phyloP scores from a whole-genome alignment of 2,329 filamentous ascomycete genomes.

The Arthrinium phaeospermum region DNA sequence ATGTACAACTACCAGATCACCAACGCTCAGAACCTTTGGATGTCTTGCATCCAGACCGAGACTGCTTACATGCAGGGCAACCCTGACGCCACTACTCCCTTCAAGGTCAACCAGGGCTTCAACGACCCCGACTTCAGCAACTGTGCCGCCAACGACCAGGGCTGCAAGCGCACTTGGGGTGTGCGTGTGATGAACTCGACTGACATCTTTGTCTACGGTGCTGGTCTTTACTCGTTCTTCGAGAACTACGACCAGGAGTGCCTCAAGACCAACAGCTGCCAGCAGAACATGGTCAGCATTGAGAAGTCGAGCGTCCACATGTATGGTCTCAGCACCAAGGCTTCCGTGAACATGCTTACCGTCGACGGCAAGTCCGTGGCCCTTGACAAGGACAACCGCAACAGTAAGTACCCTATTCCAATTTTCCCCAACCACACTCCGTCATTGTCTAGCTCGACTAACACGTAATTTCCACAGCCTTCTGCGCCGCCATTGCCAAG shows the following conservation, averaged over 20 bases:
- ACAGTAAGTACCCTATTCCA: background rate
- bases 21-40: constrained; percentile 79
- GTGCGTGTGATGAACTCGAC: constrained; percentile 72
- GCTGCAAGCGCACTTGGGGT: constrained; percentile 78
- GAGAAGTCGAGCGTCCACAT: constrained; percentile 68
- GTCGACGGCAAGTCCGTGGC: constrained; percentile 60
- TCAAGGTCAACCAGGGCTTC: constrained; percentile 61
- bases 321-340: constrained; percentile 77
- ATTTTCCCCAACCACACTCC: background rate
- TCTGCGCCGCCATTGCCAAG: constrained; percentile 65
- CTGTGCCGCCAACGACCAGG: constrained; percentile 52
- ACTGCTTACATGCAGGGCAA: constrained; percentile 89
- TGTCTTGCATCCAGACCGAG: constrained; percentile 86
- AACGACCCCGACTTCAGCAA: constrained; percentile 72
- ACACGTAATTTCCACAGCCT: constrained; percentile 39
- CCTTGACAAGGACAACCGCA: constrained; percentile 64
- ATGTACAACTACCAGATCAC: constrained; percentile 86
- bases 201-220: constrained; percentile 73
- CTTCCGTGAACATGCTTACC: constrained; percentile 74
- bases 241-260: constrained; percentile 80
- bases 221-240: constrained; percentile 75
- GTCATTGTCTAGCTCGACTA: background rate
- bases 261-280: constrained; percentile 70
- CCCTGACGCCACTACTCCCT: constrained; percentile 73
- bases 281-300: constrained; percentile 77